Conservation (phyloP, 2,329 filamentous ascomycete species). For the Bipolaris sorokiniana region DNA sequence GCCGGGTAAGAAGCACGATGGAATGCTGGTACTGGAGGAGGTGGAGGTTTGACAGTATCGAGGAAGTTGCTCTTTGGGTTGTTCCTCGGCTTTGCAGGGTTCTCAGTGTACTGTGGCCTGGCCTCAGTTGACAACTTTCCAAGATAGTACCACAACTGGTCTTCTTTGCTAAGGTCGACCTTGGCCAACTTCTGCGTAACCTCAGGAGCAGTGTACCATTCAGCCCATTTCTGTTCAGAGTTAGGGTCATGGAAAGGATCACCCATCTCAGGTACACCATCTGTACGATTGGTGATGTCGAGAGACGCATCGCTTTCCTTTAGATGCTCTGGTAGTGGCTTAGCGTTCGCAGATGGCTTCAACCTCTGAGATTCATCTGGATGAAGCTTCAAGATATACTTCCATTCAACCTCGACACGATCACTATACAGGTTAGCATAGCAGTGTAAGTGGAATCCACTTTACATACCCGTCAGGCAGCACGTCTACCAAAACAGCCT, state of each 20-base stretch:
- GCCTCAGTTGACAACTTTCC: slow-evolving; percentile 86
- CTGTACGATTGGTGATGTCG: slow-evolving; percentile 55
- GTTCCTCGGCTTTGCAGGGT: slow-evolving; percentile 66
- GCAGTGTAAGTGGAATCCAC: neutral
- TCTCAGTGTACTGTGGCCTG: slow-evolving; percentile 87
- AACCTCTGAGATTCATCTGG: slow-evolving; percentile 72
- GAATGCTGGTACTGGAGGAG: slow-evolving; percentile 38
- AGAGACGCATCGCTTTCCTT: slow-evolving; percentile 55
- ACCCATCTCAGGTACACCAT: slow-evolving; percentile 57
- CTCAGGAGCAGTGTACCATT: slow-evolving; percentile 68
- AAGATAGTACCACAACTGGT: slow-evolving; percentile 88
- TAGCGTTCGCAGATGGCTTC: slow-evolving; percentile 75
- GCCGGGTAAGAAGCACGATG: slow-evolving; percentile 41
- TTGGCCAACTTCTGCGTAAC: slow-evolving; percentile 64
- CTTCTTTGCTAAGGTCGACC: slow-evolving; percentile 72
- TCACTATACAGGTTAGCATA: slow-evolving; percentile 58
- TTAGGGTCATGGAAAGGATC: slow-evolving; percentile 56
- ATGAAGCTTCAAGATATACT: slow-evolving; percentile 78
- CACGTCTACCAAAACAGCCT: slow-evolving; percentile 78
- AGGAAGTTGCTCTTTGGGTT: slow-evolving; percentile 75
- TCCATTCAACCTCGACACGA: slow-evolving; percentile 80
- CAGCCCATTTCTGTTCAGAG: slow-evolving; percentile 58
- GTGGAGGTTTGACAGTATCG: slow-evolving; percentile 64
- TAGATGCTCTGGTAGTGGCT: slow-evolving; percentile 68
- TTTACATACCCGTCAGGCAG: slow-evolving; percentile 78